These are phyloP conservation scores for Wilhelminamyces savonicus DNA, from an alignment of 805 yeast species.

Conservation along the genomic window DNA sequence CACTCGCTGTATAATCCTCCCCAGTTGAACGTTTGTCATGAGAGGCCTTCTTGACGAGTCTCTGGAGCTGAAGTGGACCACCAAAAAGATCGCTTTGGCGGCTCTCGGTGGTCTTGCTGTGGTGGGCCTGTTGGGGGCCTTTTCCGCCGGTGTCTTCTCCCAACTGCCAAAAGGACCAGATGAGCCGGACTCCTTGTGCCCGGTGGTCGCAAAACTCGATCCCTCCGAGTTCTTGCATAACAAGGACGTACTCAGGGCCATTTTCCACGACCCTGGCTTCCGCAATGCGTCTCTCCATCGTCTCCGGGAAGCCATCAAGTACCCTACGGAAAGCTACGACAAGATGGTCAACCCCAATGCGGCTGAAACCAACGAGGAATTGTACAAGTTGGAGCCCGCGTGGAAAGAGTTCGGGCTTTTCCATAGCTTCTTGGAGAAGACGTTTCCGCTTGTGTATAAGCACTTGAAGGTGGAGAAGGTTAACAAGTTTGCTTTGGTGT, in stretches of 20 bases:
- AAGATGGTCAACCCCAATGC: constrained; percentile 22
- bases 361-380: constrained; percentile 17
- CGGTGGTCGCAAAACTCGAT: constrained; percentile 26
- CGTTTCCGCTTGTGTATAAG: constrained; percentile 28
- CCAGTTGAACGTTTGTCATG: no score
- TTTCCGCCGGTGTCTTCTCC: no score
- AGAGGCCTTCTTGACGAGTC: no score
- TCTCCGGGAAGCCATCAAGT: constrained; percentile 19
- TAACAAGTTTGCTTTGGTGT: constrained; percentile 31
- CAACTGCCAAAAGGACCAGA: no score
- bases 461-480: constrained; percentile 26
- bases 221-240: constrained; percentile 16
- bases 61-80: no score
- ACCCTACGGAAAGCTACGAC: constrained; percentile 29
- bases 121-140: no score
- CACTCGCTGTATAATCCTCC: no score
- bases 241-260: constrained; percentile 13
- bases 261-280: constrained; percentile 21
- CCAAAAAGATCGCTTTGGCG: no score
- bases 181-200: constrained; percentile 30
- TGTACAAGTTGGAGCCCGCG: constrained; percentile 11
- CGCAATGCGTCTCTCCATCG: constrained; percentile 14
- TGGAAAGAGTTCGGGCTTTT: constrained; percentile 15
- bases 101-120: no score
- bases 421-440: constrained; percentile 22